Base-by-base conservation (phyloP, 768 basidiomycete genomes). In the Boletus rubescentipes region DNA sequence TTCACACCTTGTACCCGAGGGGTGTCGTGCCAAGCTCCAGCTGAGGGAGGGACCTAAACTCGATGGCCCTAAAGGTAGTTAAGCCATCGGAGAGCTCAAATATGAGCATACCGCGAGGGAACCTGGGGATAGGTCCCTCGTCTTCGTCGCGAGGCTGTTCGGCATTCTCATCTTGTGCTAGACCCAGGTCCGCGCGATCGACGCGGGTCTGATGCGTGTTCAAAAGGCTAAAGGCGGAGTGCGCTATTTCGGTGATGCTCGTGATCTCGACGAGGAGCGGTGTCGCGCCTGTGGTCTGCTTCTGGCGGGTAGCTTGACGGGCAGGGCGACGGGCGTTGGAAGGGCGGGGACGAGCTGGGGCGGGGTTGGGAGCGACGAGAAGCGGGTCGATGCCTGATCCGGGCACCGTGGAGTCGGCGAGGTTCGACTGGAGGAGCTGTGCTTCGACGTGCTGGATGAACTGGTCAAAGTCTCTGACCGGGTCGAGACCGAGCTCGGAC, bases 21-120 rank as follows among this genome's bases (percentile, higher is more conserved):
- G 81, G 81, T 1, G 93, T 96, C 18, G 79, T 81, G 9, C 88
- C 90, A 16, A 98, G 77, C 45, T 78, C 77, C 18, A 98, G 59
- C 40, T 82, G 76, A 2, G 82, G 80, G 29, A 97, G 66, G 21
- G 77, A 71, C 49, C 80, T 81, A 58, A 86, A 92, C 65, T 98
- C 95, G 57, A 95, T 84, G 3, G 89, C 95, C 34, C 79, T 78
- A 31, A 95, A 67, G 4, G 72, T 77, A 2, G 75, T 79, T 14
- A 73, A 67, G n/a, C 95, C 95, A 67, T 98, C 95, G 48, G 82
- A 86, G 46, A 97, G 69, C 59, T 85, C 77, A 29, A 97, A 76
- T 40, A 73, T 79, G 51, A 97, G 75, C 85, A 91, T 93, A 30
- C 84, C 81, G 48, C 92, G 73, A 4, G 92, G 85, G 68, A 93